Evolutionary conservation across 805 yeast species (phyloP).

Genomic region (Nakazawaea ishiwadae): DNA sequence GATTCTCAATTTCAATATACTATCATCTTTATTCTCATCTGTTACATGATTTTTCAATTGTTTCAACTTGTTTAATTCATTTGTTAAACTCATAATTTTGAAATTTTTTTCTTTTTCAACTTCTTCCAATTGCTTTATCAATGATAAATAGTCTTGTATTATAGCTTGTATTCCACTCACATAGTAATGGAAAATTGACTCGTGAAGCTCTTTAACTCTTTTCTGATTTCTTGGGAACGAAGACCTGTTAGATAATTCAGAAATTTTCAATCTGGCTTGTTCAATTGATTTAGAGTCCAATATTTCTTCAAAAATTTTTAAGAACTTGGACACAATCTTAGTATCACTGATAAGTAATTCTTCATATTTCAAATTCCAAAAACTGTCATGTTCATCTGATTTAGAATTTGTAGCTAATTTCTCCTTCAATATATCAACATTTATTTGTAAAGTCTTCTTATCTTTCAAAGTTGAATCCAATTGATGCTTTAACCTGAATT

Average conservation of each 20-base stretch:
- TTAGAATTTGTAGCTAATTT: conserved; percentile 21
- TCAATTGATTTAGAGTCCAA: conserved; percentile 54
- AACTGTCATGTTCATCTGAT: conserved; percentile 19
- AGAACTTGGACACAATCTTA: conserved; percentile 43
- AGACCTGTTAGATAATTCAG: conserved; percentile 31
- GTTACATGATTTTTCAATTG: background rate
- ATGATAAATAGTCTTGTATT: conserved; percentile 47
- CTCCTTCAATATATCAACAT: conserved; percentile 33
- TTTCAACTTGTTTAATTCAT: conserved; percentile 2
- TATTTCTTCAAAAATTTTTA: conserved; percentile 45
- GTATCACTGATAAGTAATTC: conserved; percentile 37
- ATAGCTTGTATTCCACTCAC: conserved; percentile 58
- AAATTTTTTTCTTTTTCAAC: conserved; percentile 3
- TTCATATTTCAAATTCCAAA: conserved; percentile 37
- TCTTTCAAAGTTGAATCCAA: conserved; percentile 35
- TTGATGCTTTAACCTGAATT: conserved; percentile 34
- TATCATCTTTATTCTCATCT: background rate
- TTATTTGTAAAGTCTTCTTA: conserved; percentile 29
- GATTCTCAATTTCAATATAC: conserved; percentile 41
- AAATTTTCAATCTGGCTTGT: conserved; percentile 53
- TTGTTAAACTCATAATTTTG: background rate
- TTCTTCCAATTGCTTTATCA: conserved; percentile 7
- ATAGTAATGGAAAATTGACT: conserved; percentile 36
- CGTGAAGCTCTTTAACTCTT: conserved; percentile 30
- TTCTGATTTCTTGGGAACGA: conserved; percentile 15